A percentile compares a stretch with the other conserved stretches of the same genome.
Evolutionary conservation across 768 basidiomycete genomes (phyloP).

Genomic region (Kwoniella dejecticola): DNA sequence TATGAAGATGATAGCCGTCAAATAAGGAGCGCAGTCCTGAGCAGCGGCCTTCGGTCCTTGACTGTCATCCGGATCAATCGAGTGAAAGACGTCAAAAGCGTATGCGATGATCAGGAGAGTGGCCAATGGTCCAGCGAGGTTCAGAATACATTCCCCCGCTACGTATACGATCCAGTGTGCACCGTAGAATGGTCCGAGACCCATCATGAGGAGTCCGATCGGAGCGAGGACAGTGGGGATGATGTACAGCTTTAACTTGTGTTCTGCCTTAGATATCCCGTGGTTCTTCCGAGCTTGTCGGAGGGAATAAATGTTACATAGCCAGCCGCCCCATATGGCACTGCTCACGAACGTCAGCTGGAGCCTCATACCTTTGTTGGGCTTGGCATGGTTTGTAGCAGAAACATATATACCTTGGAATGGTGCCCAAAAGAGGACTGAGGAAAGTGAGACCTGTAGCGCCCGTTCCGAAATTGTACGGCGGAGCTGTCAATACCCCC

Average conservation of each 20-base stretch:
- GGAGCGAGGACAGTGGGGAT: slow-evolving; percentile 15
- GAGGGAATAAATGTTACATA: slow-evolving; percentile 13
- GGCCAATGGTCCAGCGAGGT: slow-evolving; percentile 20
- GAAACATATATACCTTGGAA: slow-evolving; percentile 1
- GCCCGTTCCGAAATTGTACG: slow-evolving; percentile 18
- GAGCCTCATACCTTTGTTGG: no score
- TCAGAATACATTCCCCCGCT: slow-evolving; percentile 14
- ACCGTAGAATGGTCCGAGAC: slow-evolving; percentile 29
- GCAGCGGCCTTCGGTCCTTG: slow-evolving; percentile 5
- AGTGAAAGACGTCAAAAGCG: slow-evolving; percentile 28
- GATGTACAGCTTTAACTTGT: slow-evolving; percentile 19
- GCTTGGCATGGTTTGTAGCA: no score
- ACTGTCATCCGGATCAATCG: slow-evolving; percentile 7
- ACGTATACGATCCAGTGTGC: slow-evolving; percentile 34
- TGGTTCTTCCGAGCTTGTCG: slow-evolving; percentile 13
- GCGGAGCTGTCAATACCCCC: slow-evolving; percentile 5
- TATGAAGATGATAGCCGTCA: not conserved
- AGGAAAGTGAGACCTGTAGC: slow-evolving; percentile 15
- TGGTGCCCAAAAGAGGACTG: slow-evolving; percentile 2
- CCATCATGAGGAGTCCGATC: slow-evolving; percentile 30
- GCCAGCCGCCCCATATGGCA: slow-evolving; percentile 19
- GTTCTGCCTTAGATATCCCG: slow-evolving; percentile 27
- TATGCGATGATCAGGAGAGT: slow-evolving; percentile 26
- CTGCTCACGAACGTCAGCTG: not conserved
- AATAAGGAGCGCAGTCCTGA: slow-evolving; percentile 25